Conservation (phyloP, 345 rosid genomes). For the Heritiera littoralis region DNA sequence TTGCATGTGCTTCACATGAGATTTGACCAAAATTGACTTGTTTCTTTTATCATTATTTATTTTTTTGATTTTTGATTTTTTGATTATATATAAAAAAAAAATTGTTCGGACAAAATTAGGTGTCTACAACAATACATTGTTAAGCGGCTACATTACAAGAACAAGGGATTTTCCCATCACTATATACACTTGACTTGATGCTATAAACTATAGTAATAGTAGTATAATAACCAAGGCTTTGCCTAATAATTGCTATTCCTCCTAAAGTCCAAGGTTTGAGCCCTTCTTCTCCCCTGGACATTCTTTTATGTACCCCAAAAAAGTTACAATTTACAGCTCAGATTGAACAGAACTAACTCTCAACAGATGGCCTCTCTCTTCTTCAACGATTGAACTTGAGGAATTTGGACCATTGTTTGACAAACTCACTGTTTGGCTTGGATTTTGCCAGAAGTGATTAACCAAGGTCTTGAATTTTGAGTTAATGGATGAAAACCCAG, state of each 20-base stretch:
- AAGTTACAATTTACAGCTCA: not conserved
- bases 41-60: no score
- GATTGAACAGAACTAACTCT: constrained; percentile 26
- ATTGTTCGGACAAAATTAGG: no score
- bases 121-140: no score
- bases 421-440: constrained; percentile 53
- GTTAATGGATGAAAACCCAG: constrained; percentile 58
- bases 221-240: not conserved
- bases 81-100: no score
- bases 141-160: not conserved
- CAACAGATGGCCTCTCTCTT: constrained; percentile 36
- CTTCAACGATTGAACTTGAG: constrained; percentile 33
- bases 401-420: constrained; percentile 36
- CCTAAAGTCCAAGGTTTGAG: not conserved
- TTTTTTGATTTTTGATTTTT: no score
- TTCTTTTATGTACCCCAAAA: no score
- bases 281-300: no score
- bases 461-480: constrained; percentile 66
- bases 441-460: constrained; percentile 80
- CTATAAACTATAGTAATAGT: not conserved
- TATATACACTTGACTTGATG: not conserved
- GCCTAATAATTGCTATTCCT: no score
- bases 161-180: not conserved
- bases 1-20: no score
- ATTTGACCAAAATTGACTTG: no score